Evolutionary conservation across 2,329 filamentous ascomycete genomes (phyloP).

Genomic region (Fusarium nygamai): DNA sequence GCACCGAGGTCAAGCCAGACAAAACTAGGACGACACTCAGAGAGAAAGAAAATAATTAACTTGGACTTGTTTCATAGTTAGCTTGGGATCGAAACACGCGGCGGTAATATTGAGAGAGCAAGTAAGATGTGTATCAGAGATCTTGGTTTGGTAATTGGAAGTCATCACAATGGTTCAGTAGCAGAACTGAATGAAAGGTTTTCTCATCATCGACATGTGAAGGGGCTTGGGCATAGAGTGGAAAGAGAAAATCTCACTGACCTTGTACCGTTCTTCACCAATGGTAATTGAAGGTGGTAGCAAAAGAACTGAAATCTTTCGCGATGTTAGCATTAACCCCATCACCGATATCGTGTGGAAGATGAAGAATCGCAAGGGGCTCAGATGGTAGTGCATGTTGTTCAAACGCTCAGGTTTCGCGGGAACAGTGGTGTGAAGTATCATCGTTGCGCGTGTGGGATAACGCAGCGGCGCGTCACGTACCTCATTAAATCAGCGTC

Average conservation of each 20-base stretch:
- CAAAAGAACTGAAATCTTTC: background rate
- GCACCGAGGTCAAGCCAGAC: background rate
- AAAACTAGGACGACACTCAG: no score
- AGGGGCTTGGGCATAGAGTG: background rate
- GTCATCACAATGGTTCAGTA: slow-evolving; percentile 76
- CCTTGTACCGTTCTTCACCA: slow-evolving; percentile 1
- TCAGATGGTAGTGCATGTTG: slow-evolving; percentile 85
- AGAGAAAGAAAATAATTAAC: background rate
- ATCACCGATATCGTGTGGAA: background rate
- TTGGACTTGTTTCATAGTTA: slow-evolving; percentile 19
- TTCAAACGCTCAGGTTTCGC: slow-evolving; percentile 70
- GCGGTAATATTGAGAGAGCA: slow-evolving; percentile 17
- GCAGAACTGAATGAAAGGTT: slow-evolving; percentile 75
- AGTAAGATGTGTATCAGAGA: slow-evolving; percentile 59
- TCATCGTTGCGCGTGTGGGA: slow-evolving; percentile 59
- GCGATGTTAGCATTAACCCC: slow-evolving; percentile 1
- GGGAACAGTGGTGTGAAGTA: slow-evolving; percentile 66
- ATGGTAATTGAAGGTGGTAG: background rate
- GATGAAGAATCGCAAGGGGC: slow-evolving; percentile 20
- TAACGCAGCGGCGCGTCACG: slow-evolving; percentile 17
- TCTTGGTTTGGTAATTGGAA: slow-evolving; percentile 71
- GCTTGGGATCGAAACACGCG: background rate
- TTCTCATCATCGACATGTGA: slow-evolving; percentile 69
- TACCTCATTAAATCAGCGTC: slow-evolving; percentile 34
- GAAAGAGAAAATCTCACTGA: slow-evolving; percentile 1